phyloP scores from a whole-genome alignment of 768 basidiomycete species.

The Leucocoprinus sp. region DNA sequence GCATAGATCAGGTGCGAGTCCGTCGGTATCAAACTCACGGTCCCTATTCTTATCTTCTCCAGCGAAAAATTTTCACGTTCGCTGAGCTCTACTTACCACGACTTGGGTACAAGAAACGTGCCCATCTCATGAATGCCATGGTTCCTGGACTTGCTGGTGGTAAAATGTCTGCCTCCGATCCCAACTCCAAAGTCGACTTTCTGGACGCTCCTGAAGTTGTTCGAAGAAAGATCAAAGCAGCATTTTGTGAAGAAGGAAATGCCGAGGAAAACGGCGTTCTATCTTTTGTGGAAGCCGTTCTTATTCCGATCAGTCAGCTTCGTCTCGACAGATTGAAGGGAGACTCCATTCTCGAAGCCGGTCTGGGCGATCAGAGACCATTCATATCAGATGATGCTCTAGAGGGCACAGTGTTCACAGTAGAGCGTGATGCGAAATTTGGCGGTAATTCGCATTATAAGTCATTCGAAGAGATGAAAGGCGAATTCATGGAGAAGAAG shows the following conservation, averaged over 20 bases:
- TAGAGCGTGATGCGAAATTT: slow-evolving; percentile 70
- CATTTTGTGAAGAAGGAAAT: slow-evolving; percentile 94
- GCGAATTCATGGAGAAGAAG: slow-evolving; percentile 66
- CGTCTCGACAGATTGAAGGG: slow-evolving; percentile 52
- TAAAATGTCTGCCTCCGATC: slow-evolving; percentile 98
- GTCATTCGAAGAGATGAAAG: slow-evolving; percentile 55
- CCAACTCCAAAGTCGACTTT: slow-evolving; percentile 97
- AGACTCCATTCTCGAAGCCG: slow-evolving; percentile 39
- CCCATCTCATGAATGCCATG: slow-evolving; percentile 98
- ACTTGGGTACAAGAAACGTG: slow-evolving; percentile 88
- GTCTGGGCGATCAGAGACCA: slow-evolving; percentile 45
- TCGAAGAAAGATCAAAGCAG: slow-evolving; percentile 82
- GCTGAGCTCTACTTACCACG: slow-evolving; percentile 93
- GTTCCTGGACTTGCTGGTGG: slow-evolving; percentile 90
- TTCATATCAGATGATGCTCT: slow-evolving; percentile 69
- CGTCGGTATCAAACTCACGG: neutral
- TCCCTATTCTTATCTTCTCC: neutral
- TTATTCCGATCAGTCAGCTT: slow-evolving; percentile 80
- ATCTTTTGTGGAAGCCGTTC: slow-evolving; percentile 76
- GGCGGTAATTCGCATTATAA: slow-evolving; percentile 76
- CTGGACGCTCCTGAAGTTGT: slow-evolving; percentile 80
- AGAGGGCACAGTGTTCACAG: slow-evolving; percentile 72
- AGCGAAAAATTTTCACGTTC: slow-evolving; percentile 99
- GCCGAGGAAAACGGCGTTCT: slow-evolving; percentile 82
- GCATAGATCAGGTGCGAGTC: slow-evolving; percentile 80